phyloP scores from a whole-genome alignment of 495 filamentous ascomycete species.

The Cetradonia linearis region DNA sequence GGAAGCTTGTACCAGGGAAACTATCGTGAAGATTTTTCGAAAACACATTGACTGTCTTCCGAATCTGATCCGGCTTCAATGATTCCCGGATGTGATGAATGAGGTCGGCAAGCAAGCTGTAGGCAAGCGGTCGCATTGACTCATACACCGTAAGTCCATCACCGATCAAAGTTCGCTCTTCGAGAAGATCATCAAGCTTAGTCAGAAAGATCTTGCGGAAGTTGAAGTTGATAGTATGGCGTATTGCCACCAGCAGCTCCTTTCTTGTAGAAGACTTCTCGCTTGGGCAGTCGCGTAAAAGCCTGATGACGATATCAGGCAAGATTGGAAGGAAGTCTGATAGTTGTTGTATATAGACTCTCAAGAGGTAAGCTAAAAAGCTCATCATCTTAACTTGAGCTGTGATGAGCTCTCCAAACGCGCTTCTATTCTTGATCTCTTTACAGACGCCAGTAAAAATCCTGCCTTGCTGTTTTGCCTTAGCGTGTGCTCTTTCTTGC shows the following conservation, averaged over 20 bases:
- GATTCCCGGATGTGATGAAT: conserved; percentile 94
- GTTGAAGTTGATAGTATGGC: conserved; percentile 99
- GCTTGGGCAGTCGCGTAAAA: conserved; percentile 86
- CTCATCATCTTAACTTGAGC: conserved; percentile 99
- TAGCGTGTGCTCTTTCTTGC: conserved; percentile 81
- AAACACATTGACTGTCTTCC: conserved; percentile 90
- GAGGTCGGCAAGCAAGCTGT: conserved; percentile 95
- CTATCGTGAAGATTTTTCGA: conserved; percentile 92
- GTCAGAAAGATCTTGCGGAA: conserved; percentile 90
- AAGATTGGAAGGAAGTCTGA: conserved; percentile 81
- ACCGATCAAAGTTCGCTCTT: conserved; percentile 86
- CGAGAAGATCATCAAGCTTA: conserved; percentile 90
- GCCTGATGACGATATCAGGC: conserved; percentile 81
- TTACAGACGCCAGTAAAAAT: conserved; percentile 91
- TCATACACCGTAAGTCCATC: conserved; percentile 96
- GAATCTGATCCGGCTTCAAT: conserved; percentile 75
- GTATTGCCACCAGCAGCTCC: conserved; percentile 89
- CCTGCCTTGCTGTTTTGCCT: conserved; percentile 60
- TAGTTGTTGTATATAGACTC: conserved; percentile 78
- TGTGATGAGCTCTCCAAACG: conserved; percentile 95
- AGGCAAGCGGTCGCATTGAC: conserved; percentile 88
- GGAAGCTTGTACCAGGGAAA: conserved; percentile 95
- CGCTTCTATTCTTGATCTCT: conserved; percentile 85
- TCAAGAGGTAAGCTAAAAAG: conserved; percentile 86
- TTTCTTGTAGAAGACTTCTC: conserved; percentile 91